phyloP scores from a whole-genome alignment of 768 basidiomycete genomes.

The Auriscalpium vulgare region DNA sequence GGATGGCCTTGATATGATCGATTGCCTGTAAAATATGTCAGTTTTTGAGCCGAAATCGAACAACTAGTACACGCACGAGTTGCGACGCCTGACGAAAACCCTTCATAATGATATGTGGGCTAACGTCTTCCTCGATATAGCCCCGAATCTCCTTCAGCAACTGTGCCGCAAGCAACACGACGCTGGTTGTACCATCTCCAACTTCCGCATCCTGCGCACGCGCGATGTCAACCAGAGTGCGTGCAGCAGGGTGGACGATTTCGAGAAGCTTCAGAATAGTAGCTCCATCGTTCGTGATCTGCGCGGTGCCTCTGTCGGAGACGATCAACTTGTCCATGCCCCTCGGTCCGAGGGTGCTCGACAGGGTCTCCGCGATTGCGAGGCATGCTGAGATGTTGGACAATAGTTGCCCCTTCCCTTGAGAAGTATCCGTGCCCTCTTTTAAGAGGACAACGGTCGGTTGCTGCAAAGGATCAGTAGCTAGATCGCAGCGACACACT shows the following conservation, averaged over 20 bases:
- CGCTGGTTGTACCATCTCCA: constrained; percentile 96
- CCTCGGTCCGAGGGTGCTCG: constrained; percentile 93
- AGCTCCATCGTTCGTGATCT: constrained; percentile 99
- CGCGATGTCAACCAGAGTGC: constrained; percentile 97
- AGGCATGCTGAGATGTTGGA: constrained; percentile 97
- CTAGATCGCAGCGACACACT: neutral
- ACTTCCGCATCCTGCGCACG: constrained; percentile 98
- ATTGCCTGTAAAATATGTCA: constrained; percentile 47
- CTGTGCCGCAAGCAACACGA: constrained; percentile 91
- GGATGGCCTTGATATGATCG: constrained; percentile 81
- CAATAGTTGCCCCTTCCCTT: constrained; percentile 85
- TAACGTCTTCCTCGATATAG: constrained; percentile 95
- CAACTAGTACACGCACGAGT: constrained; percentile 48
- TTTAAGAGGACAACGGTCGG: constrained; percentile 93
- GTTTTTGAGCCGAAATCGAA: neutral
- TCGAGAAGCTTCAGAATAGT: constrained; percentile 97
- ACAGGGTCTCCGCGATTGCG: constrained; percentile 84
- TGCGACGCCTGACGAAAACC: constrained; percentile 84
- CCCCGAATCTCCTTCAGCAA: constrained; percentile 86
- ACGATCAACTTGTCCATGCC: constrained; percentile 99
- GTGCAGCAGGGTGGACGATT: constrained; percentile 95
- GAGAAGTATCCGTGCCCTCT: constrained; percentile 94
- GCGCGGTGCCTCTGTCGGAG: constrained; percentile 86
- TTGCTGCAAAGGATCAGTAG: constrained; percentile 52
- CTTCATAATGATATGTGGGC: constrained; percentile 96